Percentiles rank a stretch among this genome's conserved stretches.
phyloP scores from a whole-genome alignment of 2,329 filamentous ascomycete genomes.

The Aspergillus amoenus region DNA sequence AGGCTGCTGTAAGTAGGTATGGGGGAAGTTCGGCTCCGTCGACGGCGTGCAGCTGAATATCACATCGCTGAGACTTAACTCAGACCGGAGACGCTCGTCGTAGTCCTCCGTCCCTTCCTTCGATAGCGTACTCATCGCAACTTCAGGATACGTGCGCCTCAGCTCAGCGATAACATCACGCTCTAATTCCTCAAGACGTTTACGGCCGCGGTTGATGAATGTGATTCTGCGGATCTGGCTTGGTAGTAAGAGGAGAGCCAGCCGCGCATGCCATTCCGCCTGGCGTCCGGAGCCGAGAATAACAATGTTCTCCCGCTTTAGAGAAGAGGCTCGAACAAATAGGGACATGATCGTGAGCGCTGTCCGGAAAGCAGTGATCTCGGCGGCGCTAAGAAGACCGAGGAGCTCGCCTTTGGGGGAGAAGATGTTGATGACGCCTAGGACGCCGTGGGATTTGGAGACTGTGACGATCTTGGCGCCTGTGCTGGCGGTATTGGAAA shows the following conservation, averaged over 20 bases:
- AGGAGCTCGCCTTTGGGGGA: conserved; percentile 59
- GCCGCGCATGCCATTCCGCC: conserved; percentile 51
- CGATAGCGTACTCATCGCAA: conserved; percentile 38
- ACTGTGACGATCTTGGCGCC: conserved; percentile 72
- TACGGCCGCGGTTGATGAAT: conserved; percentile 69
- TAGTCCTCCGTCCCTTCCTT: conserved; percentile 64
- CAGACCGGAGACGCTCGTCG: conserved; percentile 25
- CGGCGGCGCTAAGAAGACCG: conserved; percentile 70
- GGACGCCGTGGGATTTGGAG: conserved; percentile 44
- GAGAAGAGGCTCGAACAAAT: conserved; percentile 47
- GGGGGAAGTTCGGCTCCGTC: conserved; percentile 44
- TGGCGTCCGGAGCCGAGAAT: conserved; percentile 53
- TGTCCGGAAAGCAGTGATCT: conserved; percentile 78
- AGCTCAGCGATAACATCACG: conserved; percentile 32
- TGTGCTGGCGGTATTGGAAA: conserved; percentile 61
- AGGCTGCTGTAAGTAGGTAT: conserved; percentile 36
- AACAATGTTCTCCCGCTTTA: conserved; percentile 37
- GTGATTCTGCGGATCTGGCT: conserved; percentile 61
- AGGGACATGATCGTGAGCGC: conserved; percentile 70
- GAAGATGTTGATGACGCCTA: conserved; percentile 70
- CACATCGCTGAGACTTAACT: conserved; percentile 39
- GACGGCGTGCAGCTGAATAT: conserved; percentile 54
- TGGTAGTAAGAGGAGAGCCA: conserved; percentile 49
- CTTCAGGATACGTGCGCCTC: conserved; percentile 35
- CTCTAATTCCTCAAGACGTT: conserved; percentile 55